Base-by-base conservation (phyloP, 306 rosid species). In the Arachis stenosperma region DNA sequence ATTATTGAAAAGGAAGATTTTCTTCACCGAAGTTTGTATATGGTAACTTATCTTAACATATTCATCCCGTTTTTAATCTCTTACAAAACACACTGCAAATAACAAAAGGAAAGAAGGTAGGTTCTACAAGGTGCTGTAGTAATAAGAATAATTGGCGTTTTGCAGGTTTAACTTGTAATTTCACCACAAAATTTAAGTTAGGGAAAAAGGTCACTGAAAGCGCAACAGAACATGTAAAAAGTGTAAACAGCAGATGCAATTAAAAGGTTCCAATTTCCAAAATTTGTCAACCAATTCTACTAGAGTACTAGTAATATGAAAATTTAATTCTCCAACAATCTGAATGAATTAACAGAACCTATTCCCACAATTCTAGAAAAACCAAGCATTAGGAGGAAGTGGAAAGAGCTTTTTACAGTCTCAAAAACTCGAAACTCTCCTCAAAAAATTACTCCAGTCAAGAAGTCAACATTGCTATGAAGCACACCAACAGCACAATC, bases 401-500 rank as follows among this genome's bases (percentile, higher is more conserved):
- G 37, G 7, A 65, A 70, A 42, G 42, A 27, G 61, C 67, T 80
- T 80, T 33, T 74, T 55, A 66, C 72, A 80, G 51, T 48, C 63
- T 9, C 41, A 48, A 73, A 79, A 79, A 68, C 54, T 13, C 61
- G 44, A 60, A 75, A 78, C 58, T 27, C 40, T 22, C 61, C 78
- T 69, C 75, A 44, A 64, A 66, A 57, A 10, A 14, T 57, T 54
- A 61, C 41, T 7, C 41, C 55, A 33, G 11, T 88, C 86, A 89
- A 77, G 89, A 89, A 74, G 82, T 57, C 13, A 89, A 55, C 78
- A 62, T 81, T 39, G 95, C 80, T 80, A 91, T 81, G 46, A 91
- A 13, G 75, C 97, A 91, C 59, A 89, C 97, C 82, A 89, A 71
- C 8, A 89, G 53, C 67, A 91, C 87, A 71, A 89, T 85, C 82